Conservation (phyloP, 331 rosid genomes). For the Quercus lobata region DNA sequence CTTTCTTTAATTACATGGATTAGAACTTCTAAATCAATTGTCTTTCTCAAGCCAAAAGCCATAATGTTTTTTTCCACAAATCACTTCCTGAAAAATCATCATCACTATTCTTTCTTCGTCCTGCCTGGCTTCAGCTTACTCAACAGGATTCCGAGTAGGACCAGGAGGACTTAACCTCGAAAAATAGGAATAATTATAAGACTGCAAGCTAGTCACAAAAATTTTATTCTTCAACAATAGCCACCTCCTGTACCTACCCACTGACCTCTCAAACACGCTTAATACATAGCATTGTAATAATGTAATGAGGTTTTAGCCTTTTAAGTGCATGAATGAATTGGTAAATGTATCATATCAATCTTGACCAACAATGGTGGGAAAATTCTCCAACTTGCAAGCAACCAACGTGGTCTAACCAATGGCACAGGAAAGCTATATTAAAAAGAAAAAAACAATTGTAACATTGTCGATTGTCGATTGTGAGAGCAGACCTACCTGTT, state of each 20-base stretch:
- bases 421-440: background rate
- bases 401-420: slow-evolving; percentile 2
- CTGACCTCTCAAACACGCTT: slow-evolving; percentile 1
- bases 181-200: background rate
- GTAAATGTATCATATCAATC: slow-evolving; percentile 9
- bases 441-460: background rate
- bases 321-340: slow-evolving; percentile 28
- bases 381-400: slow-evolving; percentile 31
- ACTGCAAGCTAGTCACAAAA: background rate
- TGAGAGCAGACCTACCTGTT: background rate
- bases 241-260: slow-evolving; percentile 19
- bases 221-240: background rate
- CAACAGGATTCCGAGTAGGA: too few relatives aligned
- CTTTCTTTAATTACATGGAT: background rate
- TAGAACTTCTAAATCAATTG: too few relatives aligned
- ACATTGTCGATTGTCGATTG: background rate
- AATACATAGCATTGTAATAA: background rate
- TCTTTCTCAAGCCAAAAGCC: too few relatives aligned
- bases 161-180: background rate
- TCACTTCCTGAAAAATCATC: too few relatives aligned
- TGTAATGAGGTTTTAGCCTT: background rate
- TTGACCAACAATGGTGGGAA: slow-evolving; percentile 16
- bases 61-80: too few relatives aligned
- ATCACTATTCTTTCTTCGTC: too few relatives aligned
- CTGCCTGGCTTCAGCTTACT: too few relatives aligned